phyloP scores from a whole-genome alignment of 108 stramenopile genomes.

The Cyclotella baltica region DNA sequence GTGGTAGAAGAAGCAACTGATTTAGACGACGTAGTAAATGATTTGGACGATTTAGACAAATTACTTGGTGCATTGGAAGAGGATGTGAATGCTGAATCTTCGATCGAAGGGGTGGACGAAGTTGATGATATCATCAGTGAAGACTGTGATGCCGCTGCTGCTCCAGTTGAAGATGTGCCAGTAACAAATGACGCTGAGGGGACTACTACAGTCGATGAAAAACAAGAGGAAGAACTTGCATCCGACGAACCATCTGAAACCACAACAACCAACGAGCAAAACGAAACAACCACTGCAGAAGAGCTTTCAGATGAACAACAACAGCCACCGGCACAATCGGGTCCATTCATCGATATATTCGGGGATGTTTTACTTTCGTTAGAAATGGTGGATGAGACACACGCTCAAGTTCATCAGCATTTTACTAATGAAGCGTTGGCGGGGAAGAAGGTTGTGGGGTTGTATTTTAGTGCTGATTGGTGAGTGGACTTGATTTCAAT shows the following conservation, averaged over 20 bases:
- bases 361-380: slow-evolving; percentile 75
- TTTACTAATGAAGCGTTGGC: slow-evolving; percentile 78
- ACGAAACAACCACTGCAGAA: neutral
- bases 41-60: slow-evolving; percentile 20
- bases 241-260: neutral
- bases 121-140: neutral
- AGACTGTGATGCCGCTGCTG: neutral
- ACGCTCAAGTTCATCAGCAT: slow-evolving; percentile 72
- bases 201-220: neutral
- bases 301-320: neutral
- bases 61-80: slow-evolving; percentile 5
- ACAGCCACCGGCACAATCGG: slow-evolving; percentile 68
- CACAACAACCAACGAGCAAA: neutral
- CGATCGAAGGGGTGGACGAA: neutral
- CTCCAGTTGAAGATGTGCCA: neutral
- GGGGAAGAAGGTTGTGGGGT: slow-evolving; percentile 86
- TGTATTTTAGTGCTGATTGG: slow-evolving; percentile 88
- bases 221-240: neutral
- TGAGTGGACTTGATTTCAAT: too few species aligned
- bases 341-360: slow-evolving; percentile 87
- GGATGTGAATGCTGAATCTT: slow-evolving; percentile 3
- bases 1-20: slow-evolving; percentile 41
- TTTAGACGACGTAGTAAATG: slow-evolving; percentile 21
- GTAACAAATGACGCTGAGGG: neutral
- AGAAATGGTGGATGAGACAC: slow-evolving; percentile 75